phyloP scores from a whole-genome alignment of 2,329 filamentous ascomycete genomes.

The Lasiodiplodia citricola region DNA sequence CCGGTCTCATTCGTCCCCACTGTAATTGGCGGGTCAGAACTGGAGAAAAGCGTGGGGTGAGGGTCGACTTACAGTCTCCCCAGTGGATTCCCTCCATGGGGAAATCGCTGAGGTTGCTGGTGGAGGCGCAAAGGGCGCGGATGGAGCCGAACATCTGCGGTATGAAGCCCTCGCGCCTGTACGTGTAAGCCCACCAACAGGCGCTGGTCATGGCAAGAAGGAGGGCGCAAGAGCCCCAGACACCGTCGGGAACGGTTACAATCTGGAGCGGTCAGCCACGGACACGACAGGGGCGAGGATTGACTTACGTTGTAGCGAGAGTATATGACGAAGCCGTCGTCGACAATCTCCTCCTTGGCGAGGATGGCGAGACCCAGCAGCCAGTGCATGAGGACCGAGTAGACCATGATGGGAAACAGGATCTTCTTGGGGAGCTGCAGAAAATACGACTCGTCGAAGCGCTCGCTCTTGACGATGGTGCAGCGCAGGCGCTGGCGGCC shows the following conservation, averaged over 20 bases:
- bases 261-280: constrained; percentile 29
- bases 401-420: constrained; percentile 38
- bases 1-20: constrained; percentile 35
- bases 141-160: constrained; percentile 44
- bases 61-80: constrained; percentile 17
- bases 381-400: constrained; percentile 39
- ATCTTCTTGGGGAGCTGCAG: constrained; percentile 40
- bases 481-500: constrained; percentile 34
- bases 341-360: constrained; percentile 16
- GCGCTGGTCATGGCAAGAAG: constrained; percentile 38
- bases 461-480: constrained; percentile 37
- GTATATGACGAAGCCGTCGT: constrained; percentile 29
- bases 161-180: constrained; percentile 39
- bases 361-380: constrained; percentile 34
- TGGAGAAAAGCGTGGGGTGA: background rate
- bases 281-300: too few species aligned
- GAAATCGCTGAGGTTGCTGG: constrained; percentile 38
- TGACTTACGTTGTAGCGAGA: constrained; percentile 34
- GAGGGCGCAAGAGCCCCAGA: constrained; percentile 37
- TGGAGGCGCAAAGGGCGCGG: constrained; percentile 36
- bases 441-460: constrained; percentile 38
- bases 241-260: constrained; percentile 33
- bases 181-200: constrained; percentile 41
- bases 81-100: constrained; percentile 28
- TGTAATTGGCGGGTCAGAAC: background rate